A percentile compares a stretch with the other conserved stretches of the same genome.
Conservation (phyloP, 2,329 filamentous ascomycete genomes). For the Xylaria sp. region DNA sequence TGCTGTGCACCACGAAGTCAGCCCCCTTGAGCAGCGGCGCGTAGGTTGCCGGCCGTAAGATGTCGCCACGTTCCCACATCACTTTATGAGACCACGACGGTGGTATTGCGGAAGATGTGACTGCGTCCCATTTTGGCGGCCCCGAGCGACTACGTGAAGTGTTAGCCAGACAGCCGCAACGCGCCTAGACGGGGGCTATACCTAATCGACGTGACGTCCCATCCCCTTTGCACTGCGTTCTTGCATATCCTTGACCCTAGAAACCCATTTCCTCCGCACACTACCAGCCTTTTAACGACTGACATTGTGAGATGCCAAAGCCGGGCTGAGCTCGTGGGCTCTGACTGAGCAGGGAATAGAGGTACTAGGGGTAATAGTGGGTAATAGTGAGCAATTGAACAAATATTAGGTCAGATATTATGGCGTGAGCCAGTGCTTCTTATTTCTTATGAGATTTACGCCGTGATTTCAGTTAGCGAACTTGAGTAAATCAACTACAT, state of each 20-base stretch:
- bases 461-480: not conserved
- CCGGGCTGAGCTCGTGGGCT: not conserved
- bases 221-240: constrained; percentile 81
- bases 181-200: constrained; percentile 46
- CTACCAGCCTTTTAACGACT: constrained; percentile 78
- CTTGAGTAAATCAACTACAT: constrained; percentile 33
- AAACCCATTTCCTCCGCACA: constrained; percentile 94
- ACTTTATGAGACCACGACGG: constrained; percentile 85
- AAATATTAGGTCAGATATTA: not conserved
- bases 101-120: constrained; percentile 72
- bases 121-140: constrained; percentile 80
- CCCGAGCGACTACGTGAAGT: constrained; percentile 75
- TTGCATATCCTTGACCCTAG: constrained; percentile 89
- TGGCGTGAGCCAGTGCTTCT: not conserved
- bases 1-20: constrained; percentile 87
- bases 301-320: constrained; percentile 46
- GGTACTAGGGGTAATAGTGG: not conserved
- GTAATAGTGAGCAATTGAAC: not conserved
- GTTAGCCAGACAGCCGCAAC: constrained; percentile 23
- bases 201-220: constrained; percentile 94
- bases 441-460: not conserved
- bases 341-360: constrained; percentile 12
- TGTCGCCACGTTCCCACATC: constrained; percentile 85
- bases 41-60: constrained; percentile 83
- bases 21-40: constrained; percentile 75